Conservation (phyloP, 257 asterid species). For the Nicotiana undulata region DNA sequence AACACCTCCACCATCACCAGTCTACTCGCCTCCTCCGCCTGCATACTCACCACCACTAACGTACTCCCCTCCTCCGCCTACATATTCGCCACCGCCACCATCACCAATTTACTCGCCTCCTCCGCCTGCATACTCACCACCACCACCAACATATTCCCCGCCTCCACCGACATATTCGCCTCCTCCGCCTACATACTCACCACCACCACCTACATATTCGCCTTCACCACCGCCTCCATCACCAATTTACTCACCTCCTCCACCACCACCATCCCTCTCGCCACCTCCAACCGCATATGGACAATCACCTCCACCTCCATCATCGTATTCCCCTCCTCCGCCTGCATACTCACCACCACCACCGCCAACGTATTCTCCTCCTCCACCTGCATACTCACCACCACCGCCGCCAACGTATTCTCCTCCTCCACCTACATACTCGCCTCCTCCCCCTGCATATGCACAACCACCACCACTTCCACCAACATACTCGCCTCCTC, state of each 20-base stretch:
- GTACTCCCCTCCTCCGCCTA: not conserved
- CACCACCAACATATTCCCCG: too few relatives aligned
- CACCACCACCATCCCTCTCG: not conserved
- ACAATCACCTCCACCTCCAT: not conserved
- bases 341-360: not conserved
- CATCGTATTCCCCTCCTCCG: not conserved
- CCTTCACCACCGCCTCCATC: too few relatives aligned
- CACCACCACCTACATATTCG: too few relatives aligned
- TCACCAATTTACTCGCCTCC: not conserved
- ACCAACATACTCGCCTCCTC: not conserved
- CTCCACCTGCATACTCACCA: not conserved
- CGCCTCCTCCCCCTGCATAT: not conserved
- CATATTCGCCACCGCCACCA: not conserved
- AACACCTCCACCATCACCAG: not conserved
- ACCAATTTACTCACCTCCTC: not conserved
- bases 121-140: not conserved
- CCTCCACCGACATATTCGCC: not conserved
- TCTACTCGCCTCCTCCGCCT: not conserved
- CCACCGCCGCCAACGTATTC: constrained; percentile 1
- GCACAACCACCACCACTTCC: not conserved
- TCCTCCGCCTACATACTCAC: constrained; percentile 1
- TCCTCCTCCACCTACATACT: not conserved
- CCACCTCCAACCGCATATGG: not conserved
- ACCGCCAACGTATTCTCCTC: not conserved
- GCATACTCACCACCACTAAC: not conserved